Base-by-base conservation (phyloP, 192 early-diverging fungal species). In the Coemansia sp. region DNA sequence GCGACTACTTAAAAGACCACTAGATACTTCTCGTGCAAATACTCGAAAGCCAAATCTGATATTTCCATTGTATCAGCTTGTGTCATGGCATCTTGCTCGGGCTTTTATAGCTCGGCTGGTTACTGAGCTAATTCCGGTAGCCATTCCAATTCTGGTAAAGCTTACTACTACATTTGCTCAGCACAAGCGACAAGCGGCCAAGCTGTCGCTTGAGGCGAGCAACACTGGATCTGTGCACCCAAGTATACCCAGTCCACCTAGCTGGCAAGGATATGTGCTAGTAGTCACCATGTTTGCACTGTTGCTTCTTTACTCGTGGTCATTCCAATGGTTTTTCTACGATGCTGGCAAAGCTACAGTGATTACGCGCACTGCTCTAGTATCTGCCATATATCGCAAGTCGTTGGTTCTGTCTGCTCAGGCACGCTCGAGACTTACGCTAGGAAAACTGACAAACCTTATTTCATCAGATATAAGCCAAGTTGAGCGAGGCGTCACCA, bases 301-400 rank as follows among this genome's bases (percentile, higher is more conserved):
- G 60, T 69, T 81, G 0, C 43, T 86, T 3, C 52, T 72, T 4
- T 78, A 69, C 47, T 72, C 83, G 14, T 72, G 82, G 58, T 67
- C 83, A 9, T 83, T 82, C 37, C 82, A 84, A 57, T 83, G 83
- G 79, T 69, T 79, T 27, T 63, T 60, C 19, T 70, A 75, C 56
- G 79, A 81, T 15, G 63, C 83, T 21, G 66, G 70, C 21, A 81
- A 79, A 22, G 76, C 71, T 0, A 62, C 58, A 14, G 52, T 74
- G 25, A 60, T 74, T 66, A 60, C 58, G 21, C 72, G 77, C n/a
- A 66, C 84, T 0, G 79, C 84, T 0, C 68, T 88, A 4, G 72
- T 84, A 8, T 71, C 83, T 2, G 82, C 84, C 39, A 63, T 88
- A 19, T 88, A 86, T 37, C 81, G 87, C 66, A 88, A 88, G 45